phyloP scores from a whole-genome alignment of 164 flowering plant genomes.

The Vitis rotundifolia region DNA sequence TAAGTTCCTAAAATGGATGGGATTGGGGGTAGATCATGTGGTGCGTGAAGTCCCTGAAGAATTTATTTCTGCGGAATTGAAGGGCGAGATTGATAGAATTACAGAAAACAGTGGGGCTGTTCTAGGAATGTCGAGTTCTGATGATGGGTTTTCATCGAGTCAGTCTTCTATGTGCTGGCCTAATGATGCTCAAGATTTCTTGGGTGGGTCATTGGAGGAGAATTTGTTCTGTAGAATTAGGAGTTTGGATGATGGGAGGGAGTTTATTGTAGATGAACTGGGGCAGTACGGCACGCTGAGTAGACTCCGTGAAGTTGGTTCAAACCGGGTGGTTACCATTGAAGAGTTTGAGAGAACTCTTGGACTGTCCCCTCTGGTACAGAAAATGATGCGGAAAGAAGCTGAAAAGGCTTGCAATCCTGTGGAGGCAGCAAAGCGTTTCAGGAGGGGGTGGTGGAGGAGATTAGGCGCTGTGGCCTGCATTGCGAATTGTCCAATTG shows the following conservation, averaged over 20 bases:
- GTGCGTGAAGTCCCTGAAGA: slow-evolving; percentile 20
- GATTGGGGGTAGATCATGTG: slow-evolving; percentile 28
- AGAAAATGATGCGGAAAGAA: slow-evolving; percentile 14
- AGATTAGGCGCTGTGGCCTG: slow-evolving; percentile 44
- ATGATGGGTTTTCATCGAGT: slow-evolving; percentile 34
- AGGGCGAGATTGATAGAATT: slow-evolving; percentile 31
- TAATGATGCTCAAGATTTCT: slow-evolving; percentile 13
- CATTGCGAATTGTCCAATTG: slow-evolving; percentile 27
- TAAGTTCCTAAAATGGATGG: slow-evolving; percentile 55
- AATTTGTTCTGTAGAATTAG: slow-evolving; percentile 29
- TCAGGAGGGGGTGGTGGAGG: slow-evolving; percentile 43
- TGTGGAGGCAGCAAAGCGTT: slow-evolving; percentile 15
- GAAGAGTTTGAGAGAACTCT: slow-evolving; percentile 45
- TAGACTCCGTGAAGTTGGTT: slow-evolving; percentile 38
- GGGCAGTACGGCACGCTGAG: slow-evolving; percentile 32
- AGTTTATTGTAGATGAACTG: slow-evolving; percentile 37
- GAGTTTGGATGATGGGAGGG: slow-evolving; percentile 50
- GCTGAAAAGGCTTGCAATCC: slow-evolving; percentile 6
- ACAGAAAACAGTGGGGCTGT: slow-evolving; percentile 47
- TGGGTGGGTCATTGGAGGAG: slow-evolving; percentile 24
- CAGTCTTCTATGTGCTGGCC: slow-evolving; percentile 33
- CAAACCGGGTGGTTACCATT: slow-evolving; percentile 29
- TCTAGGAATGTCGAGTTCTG: slow-evolving; percentile 29
- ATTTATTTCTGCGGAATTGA: slow-evolving; percentile 4
- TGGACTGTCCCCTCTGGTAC: slow-evolving; percentile 42